phyloP scores from a whole-genome alignment of 352 stramenopile species.

The Pythium phragmiticola region DNA sequence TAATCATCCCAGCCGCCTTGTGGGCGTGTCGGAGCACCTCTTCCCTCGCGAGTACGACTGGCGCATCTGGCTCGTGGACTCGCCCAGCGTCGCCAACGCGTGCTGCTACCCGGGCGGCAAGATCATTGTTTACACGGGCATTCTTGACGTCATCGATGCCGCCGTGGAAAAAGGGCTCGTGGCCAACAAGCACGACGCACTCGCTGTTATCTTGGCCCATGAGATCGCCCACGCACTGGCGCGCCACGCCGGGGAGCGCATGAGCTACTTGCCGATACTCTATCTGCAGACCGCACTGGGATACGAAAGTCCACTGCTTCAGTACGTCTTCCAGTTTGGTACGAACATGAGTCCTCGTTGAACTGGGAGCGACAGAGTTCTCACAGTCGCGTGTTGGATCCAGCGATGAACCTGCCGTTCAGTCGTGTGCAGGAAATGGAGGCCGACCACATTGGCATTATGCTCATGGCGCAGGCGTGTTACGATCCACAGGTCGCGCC shows the following conservation, averaged over 20 bases:
- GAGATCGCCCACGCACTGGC: conserved; percentile 68
- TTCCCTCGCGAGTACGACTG: conserved; percentile 69
- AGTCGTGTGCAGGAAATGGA: conserved; percentile 62
- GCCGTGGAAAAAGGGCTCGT: conserved; percentile 57
- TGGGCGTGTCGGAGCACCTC: conserved; percentile 60
- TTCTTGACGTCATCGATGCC: conserved; percentile 66
- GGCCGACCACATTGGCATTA: conserved; percentile 75
- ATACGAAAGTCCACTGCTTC: conserved; percentile 58
- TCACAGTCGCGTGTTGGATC: neutral
- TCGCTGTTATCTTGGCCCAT: conserved; percentile 64
- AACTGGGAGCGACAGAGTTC: neutral
- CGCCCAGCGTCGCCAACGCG: conserved; percentile 47
- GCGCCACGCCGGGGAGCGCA: conserved; percentile 57
- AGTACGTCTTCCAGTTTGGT: conserved; percentile 66
- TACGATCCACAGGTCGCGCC: conserved; percentile 61
- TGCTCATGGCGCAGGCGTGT: conserved; percentile 70
- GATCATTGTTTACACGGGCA: conserved; percentile 67
- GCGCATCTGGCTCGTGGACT: conserved; percentile 57
- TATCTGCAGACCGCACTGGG: conserved; percentile 44
- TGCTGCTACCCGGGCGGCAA: conserved; percentile 64
- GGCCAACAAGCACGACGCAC: conserved; percentile 56
- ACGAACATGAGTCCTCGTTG: neutral
- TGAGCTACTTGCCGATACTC: conserved; percentile 59
- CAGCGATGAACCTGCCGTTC: conserved; percentile 58
- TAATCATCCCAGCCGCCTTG: conserved; percentile 36